Evolutionary conservation across 1,284 basidiomycete genomes (phyloP).

Genomic region (Ceraceosorus guamensis): DNA sequence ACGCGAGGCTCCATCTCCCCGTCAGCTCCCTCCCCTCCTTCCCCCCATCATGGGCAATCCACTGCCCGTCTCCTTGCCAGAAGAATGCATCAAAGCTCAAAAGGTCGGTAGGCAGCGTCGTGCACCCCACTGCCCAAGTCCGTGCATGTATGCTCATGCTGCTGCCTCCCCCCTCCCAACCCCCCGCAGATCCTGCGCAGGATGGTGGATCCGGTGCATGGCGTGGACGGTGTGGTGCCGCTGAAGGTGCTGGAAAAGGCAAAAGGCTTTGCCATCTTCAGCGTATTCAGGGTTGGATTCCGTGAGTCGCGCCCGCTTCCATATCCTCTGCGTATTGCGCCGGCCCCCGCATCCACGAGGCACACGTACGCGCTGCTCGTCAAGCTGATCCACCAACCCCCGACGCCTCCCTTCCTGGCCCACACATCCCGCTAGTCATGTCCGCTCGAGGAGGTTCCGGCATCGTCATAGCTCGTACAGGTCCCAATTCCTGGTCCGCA

Average conservation of each 20-base stretch:
- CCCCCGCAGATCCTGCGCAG: conserved; percentile 34
- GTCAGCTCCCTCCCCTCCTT: neutral
- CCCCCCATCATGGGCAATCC: conserved; percentile 38
- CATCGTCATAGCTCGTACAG: conserved; percentile 77
- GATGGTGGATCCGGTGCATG: conserved; percentile 39
- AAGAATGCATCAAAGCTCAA: conserved; percentile 55
- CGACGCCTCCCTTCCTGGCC: too few species aligned
- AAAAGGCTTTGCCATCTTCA: conserved; percentile 68
- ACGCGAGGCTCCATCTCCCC: too few species aligned
- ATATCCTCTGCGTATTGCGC: too few species aligned
- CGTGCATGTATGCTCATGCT: too few species aligned
- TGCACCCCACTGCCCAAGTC: too few species aligned
- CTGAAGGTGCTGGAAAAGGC: conserved; percentile 58
- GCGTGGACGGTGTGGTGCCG: conserved; percentile 43
- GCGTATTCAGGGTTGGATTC: conserved; percentile 54
- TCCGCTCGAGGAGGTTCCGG: conserved; percentile 71
- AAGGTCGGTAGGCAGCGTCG: conserved; percentile 50
- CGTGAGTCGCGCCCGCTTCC: too few species aligned
- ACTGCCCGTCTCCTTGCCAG: conserved; percentile 50
- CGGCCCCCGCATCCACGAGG: too few species aligned
- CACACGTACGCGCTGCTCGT: too few species aligned
- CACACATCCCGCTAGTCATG: too few species aligned
- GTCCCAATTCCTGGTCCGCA: conserved; percentile 85
- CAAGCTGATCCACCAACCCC: too few species aligned
- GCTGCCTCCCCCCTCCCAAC: conserved; percentile 46